Conservation (phyloP, 2,329 filamentous ascomycete species). For the Ophiostoma novo-ulmi region DNA sequence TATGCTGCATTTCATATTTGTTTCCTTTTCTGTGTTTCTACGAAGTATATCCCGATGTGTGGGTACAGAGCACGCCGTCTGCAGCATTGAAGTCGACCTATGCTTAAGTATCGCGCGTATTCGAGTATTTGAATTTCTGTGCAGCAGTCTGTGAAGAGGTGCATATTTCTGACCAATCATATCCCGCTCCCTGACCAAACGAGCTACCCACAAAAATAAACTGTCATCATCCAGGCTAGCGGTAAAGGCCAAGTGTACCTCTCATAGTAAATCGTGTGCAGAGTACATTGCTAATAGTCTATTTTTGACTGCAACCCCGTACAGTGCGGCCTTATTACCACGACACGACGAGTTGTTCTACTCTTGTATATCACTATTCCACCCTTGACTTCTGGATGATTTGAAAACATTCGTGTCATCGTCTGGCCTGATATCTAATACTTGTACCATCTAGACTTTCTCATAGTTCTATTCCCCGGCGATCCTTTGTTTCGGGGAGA, state of each 20-base stretch:
- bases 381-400: not conserved
- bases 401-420: not conserved
- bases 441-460: not conserved
- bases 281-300: not conserved
- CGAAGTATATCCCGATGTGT: not conserved
- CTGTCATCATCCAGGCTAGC: constrained; percentile 6
- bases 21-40: not conserved
- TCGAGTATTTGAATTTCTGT: not conserved
- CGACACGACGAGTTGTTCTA: not conserved
- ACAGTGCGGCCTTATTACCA: not conserved
- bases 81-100: not conserved
- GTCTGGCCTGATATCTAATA: not conserved
- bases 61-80: not conserved
- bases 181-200: not conserved
- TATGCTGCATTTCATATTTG: not conserved
- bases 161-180: not conserved
- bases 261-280: not conserved
- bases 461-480: not conserved
- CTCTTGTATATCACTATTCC: not conserved
- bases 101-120: not conserved
- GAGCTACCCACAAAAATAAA: not conserved
- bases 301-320: not conserved
- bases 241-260: not conserved
- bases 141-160: not conserved
- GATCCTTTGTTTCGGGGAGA: not conserved